phyloP scores from a whole-genome alignment of 1,284 basidiomycete genomes.

The Ceratobasidium theobromae region DNA sequence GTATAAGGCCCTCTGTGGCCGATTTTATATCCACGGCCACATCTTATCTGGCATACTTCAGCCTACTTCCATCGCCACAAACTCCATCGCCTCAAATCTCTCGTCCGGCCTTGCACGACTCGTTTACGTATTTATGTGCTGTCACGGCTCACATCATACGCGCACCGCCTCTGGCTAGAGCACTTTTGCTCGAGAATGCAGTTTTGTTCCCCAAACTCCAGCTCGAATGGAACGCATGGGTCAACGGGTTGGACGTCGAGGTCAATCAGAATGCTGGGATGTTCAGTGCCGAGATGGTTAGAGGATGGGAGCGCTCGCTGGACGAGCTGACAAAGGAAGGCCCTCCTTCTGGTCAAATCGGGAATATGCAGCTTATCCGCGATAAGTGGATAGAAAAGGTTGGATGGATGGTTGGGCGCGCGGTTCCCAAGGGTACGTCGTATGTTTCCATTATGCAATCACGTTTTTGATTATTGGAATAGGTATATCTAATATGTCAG shows the following conservation, averaged over 20 bases:
- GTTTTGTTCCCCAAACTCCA: slow-evolving; percentile 55
- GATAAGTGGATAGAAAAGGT: slow-evolving; percentile 71
- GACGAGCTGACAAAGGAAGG: slow-evolving; percentile 55
- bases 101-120: slow-evolving; percentile 49
- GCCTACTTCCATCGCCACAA: slow-evolving; percentile 40
- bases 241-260: slow-evolving; percentile 62
- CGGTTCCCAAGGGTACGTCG: slow-evolving; percentile 8
- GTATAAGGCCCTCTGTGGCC: slow-evolving; percentile 68
- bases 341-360: slow-evolving; percentile 30
- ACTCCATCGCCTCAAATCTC: slow-evolving; percentile 46
- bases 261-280: slow-evolving; percentile 74
- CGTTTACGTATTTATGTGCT: slow-evolving; percentile 66
- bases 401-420: slow-evolving; percentile 73
- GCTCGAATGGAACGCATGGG: slow-evolving; percentile 75
- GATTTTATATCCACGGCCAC: slow-evolving; percentile 73
- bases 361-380: slow-evolving; percentile 58
- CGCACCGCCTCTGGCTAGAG: slow-evolving; percentile 65
- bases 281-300: slow-evolving; percentile 70
- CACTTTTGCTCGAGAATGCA: slow-evolving; percentile 50
- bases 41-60: slow-evolving; percentile 78
- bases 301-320: slow-evolving; percentile 64
- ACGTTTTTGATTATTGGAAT: not conserved
- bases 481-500: slow-evolving; percentile 16
- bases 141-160: slow-evolving; percentile 65
- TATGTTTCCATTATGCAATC: not conserved